phyloP scores from a whole-genome alignment of 2,329 filamentous ascomycete species.

The Xylariaceae sp. region DNA sequence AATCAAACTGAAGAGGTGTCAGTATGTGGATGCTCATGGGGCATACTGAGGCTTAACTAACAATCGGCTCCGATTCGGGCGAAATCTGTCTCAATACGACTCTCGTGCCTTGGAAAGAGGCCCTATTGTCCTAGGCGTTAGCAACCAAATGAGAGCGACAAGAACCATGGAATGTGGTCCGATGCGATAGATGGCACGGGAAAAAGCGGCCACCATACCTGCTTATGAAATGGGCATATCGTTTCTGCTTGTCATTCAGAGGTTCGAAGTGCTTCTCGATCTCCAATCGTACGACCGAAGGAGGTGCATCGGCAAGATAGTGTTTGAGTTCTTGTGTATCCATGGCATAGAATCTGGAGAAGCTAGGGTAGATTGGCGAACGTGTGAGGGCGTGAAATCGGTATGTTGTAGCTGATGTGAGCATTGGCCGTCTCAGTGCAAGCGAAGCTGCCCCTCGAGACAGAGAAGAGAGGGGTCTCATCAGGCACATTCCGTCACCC shows the following conservation, averaged over 20 bases:
- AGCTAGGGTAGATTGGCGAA: constrained; percentile 8
- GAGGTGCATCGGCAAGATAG: constrained; percentile 88
- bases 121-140: constrained; percentile 44
- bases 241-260: constrained; percentile 72
- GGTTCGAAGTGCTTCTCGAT: constrained; percentile 92
- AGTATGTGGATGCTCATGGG: constrained; percentile 4
- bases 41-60: constrained; percentile 15
- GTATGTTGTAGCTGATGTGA: constrained; percentile 16
- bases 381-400: constrained; percentile 6
- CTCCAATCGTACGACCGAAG: constrained; percentile 80
- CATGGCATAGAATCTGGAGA: constrained; percentile 39
- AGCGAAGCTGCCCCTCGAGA: constrained; percentile 22
- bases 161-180: constrained; percentile 7
- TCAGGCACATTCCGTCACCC: constrained; percentile 9
- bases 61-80: constrained; percentile 73
- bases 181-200: constrained; percentile 12
- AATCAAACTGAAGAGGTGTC: constrained; percentile 55
- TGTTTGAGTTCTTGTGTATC: constrained; percentile 63
- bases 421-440: constrained; percentile 5
- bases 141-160: not conserved
- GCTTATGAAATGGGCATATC: constrained; percentile 89
- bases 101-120: constrained; percentile 72
- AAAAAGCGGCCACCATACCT: constrained; percentile 46
- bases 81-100: constrained; percentile 80
- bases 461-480: constrained; percentile 19